phyloP scores from a whole-genome alignment of 2,329 filamentous ascomycete species.

The Hypocreales sp. region DNA sequence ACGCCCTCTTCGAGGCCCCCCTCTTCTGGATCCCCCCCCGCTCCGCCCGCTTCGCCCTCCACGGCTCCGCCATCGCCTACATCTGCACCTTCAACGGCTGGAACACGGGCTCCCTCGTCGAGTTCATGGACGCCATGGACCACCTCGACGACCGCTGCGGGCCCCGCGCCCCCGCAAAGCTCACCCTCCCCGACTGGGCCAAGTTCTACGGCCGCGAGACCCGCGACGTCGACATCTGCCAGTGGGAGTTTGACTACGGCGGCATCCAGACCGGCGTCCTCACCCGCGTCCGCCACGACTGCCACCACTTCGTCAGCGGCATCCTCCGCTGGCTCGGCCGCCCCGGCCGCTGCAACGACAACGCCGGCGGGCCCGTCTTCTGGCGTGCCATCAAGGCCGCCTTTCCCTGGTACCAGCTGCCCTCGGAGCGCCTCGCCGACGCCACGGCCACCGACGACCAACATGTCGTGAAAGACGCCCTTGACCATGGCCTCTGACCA shows the following conservation, averaged over 20 bases:
- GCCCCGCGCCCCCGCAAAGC: neutral
- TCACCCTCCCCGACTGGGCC: neutral
- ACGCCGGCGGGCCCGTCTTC: no score
- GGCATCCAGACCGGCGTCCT: no score
- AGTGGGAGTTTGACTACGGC: conserved; percentile 3
- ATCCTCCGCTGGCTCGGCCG: no score
- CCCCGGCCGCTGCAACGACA: no score
- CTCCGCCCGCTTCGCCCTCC: conserved; percentile 3
- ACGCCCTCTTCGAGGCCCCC: conserved; percentile 4
- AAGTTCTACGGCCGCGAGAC: conserved; percentile 4
- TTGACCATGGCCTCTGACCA: no score
- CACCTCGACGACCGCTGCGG: conserved; percentile 2
- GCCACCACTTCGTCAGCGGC: no score
- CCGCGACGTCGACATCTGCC: conserved; percentile 3
- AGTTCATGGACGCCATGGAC: conserved; percentile 4
- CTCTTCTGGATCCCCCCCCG: conserved; percentile 3
- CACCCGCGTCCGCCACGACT: no score
- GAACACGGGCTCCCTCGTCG: conserved; percentile 3
- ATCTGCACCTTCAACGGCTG: conserved; percentile 3
- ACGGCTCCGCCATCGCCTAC: conserved; percentile 2
- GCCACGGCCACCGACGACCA: no score
- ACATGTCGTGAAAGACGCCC: no score
- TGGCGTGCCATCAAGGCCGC: no score
- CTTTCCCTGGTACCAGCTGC: no score
- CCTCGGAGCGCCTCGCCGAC: no score